A percentile compares a stretch with the other conserved stretches of the same genome.
Conservation (phyloP, 192 early-diverging fungal genomes). For the Backusella parvicylindrica region DNA sequence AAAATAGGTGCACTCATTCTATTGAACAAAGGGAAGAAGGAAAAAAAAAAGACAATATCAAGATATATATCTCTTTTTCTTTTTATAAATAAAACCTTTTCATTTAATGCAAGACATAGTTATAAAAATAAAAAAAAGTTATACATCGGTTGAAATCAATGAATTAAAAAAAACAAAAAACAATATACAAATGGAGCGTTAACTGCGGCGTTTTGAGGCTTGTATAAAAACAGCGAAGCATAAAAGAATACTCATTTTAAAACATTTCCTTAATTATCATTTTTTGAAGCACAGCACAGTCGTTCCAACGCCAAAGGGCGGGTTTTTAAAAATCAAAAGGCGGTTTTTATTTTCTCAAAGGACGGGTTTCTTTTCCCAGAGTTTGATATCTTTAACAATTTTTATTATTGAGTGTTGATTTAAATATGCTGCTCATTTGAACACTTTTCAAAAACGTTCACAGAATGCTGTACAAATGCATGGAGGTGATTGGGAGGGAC, state of each 20-base stretch:
- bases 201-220: not conserved
- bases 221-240: not conserved
- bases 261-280: conserved; percentile 2
- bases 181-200: no score
- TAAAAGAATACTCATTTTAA: not conserved
- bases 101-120: not conserved
- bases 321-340: no score
- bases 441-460: conserved; percentile 8
- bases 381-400: no score
- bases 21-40: not conserved
- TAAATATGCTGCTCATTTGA: conserved; percentile 6
- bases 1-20: not conserved
- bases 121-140: no score
- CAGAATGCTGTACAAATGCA: conserved; percentile 8
- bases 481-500: not conserved
- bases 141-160: no score
- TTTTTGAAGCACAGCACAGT: not conserved
- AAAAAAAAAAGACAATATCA: not conserved
- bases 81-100: not conserved
- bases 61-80: not conserved
- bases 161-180: no score
- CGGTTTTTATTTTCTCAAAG: no score
- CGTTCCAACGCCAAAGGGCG: no score
- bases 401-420: conserved; percentile 5
- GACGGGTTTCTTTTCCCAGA: no score